phyloP scores from a whole-genome alignment of 73 alveolate genomes.

The Paramecium sonneborni region DNA sequence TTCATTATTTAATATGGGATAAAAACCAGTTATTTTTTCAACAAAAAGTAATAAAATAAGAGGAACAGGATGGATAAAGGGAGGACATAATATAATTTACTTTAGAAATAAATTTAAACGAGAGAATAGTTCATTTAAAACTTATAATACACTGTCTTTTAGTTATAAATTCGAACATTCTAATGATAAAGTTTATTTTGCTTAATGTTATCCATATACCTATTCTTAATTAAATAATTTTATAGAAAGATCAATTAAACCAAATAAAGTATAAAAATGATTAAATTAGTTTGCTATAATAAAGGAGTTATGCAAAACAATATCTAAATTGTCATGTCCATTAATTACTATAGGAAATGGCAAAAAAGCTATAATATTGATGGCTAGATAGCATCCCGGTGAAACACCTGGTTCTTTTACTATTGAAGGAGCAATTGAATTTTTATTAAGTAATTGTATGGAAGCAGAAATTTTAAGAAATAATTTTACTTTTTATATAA shows the following conservation, averaged over 20 bases:
- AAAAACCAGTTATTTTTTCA: constrained; percentile 80
- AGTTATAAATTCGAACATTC: constrained; percentile 84
- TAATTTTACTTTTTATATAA: constrained; percentile 70
- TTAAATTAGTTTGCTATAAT: background rate
- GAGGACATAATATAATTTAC: constrained; percentile 76
- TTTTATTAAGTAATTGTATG: constrained; percentile 71
- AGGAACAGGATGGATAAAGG: constrained; percentile 75
- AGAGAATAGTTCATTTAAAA: constrained; percentile 57
- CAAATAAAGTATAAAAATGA: background rate
- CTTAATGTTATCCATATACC: constrained; percentile 96
- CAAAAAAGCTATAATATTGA: constrained; percentile 72
- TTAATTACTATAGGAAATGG: constrained; percentile 14
- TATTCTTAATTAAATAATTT: constrained; percentile 41
- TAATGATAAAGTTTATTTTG: constrained; percentile 95
- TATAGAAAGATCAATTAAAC: background rate
- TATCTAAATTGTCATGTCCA: background rate
- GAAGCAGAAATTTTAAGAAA: constrained; percentile 80
- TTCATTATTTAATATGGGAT: constrained; percentile 82
- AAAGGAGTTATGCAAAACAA: constrained; percentile 8
- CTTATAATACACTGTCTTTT: constrained; percentile 90
- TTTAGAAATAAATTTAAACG: constrained; percentile 60
- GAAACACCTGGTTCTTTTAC: constrained; percentile 83
- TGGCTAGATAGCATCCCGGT: constrained; percentile 85
- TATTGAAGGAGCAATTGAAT: constrained; percentile 75
- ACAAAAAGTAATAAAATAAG: constrained; percentile 48